phyloP scores from a whole-genome alignment of 371 early-diverging fungal genomes.

The Phascolomyces articulosus region DNA sequence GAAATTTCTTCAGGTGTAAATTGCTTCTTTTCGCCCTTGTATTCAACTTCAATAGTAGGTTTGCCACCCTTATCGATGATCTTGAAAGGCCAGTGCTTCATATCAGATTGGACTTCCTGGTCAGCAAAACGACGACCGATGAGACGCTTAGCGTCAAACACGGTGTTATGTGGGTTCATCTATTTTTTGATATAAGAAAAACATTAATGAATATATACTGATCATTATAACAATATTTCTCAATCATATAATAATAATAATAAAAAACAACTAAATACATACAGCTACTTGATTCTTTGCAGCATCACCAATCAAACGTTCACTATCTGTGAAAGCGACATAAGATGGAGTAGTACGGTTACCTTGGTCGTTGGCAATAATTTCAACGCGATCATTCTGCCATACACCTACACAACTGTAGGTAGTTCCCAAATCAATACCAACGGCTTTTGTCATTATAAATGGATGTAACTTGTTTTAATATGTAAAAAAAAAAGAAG shows the following conservation, averaged over 20 bases:
- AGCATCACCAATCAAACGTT: constrained; percentile 93
- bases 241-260: neutral
- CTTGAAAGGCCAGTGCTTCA: constrained; percentile 90
- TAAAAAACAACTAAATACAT: neutral
- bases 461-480: neutral
- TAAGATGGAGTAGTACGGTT: constrained; percentile 96
- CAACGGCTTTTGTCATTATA: constrained; percentile 55
- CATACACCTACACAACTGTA: constrained; percentile 99
- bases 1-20: constrained; percentile 94
- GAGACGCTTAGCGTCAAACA: constrained; percentile 96
- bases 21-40: constrained; percentile 77
- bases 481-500: no score
- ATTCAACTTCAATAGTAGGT: constrained; percentile 82
- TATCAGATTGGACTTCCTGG: constrained; percentile 85
- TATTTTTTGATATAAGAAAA: neutral
- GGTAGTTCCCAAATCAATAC: constrained; percentile 99
- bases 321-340: constrained; percentile 91
- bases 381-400: constrained; percentile 96
- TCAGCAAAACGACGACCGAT: constrained; percentile 96
- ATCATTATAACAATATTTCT: neutral
- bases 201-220: neutral
- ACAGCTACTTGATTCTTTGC: constrained; percentile 91
- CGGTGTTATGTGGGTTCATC: constrained; percentile 82
- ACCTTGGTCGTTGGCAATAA: constrained; percentile 98
- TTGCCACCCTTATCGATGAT: constrained; percentile 74